phyloP scores from a whole-genome alignment of 495 filamentous ascomycete genomes.

The Platismatia glauca region DNA sequence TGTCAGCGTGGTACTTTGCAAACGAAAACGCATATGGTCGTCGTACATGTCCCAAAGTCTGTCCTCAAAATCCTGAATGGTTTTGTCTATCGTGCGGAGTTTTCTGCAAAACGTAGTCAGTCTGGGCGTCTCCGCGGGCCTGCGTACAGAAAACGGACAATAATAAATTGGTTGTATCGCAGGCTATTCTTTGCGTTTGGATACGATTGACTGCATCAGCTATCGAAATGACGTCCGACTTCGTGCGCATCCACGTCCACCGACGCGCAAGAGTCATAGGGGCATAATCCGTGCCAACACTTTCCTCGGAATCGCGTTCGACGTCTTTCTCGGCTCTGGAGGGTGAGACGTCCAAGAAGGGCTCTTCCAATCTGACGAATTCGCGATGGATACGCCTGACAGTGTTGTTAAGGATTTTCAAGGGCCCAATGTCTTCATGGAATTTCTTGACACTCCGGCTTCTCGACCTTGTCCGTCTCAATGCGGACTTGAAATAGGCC shows the following conservation, averaged over 20 bases:
- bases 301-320: constrained; percentile 15
- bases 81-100: constrained; percentile 21
- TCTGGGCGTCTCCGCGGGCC: not conserved
- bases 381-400: constrained; percentile 15
- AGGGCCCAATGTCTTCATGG: constrained; percentile 16
- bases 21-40: not conserved
- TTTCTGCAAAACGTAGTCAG: constrained; percentile 13
- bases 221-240: constrained; percentile 19
- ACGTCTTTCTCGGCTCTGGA: constrained; percentile 20
- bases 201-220: constrained; percentile 24
- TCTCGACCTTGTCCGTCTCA: constrained; percentile 19
- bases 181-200: constrained; percentile 23
- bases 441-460: constrained; percentile 16
- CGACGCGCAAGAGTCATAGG: constrained; percentile 20
- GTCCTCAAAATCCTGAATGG: constrained; percentile 22
- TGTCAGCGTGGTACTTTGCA: not conserved
- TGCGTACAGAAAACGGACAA: constrained; percentile 9
- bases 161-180: constrained; percentile 18
- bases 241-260: constrained; percentile 22
- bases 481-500: constrained; percentile 22
- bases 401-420: constrained; percentile 20
- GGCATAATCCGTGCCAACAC: constrained; percentile 14
- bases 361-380: constrained; percentile 19
- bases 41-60: constrained; percentile 19
- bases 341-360: constrained; percentile 16